phyloP scores from a whole-genome alignment of 371 early-diverging fungal genomes.

The Mucor lusitanicus region DNA sequence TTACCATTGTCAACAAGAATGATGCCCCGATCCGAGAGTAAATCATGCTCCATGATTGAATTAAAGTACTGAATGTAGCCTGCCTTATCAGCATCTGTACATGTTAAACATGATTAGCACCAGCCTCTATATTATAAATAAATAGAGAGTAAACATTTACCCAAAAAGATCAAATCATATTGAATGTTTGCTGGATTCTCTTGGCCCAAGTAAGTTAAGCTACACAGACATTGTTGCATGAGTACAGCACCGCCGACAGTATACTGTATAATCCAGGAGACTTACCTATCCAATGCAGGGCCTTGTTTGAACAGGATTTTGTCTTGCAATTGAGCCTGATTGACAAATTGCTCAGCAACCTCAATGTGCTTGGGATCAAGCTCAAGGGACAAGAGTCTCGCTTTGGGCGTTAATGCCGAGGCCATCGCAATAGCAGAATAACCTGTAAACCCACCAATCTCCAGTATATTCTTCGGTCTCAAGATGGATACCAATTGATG shows the following conservation, averaged over 20 bases:
- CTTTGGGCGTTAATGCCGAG: slow-evolving; percentile 40
- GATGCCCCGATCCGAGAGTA: slow-evolving; percentile 52
- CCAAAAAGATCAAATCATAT: slow-evolving; percentile 61
- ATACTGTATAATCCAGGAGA: no score
- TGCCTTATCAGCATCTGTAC: slow-evolving; percentile 65
- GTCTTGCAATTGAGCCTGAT: slow-evolving; percentile 16
- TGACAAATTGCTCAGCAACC: slow-evolving; percentile 43
- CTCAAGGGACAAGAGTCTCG: slow-evolving; percentile 50
- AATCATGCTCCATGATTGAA: slow-evolving; percentile 46
- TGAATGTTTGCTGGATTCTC: not conserved
- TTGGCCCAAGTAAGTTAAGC: not conserved
- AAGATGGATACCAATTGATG: slow-evolving; percentile 39
- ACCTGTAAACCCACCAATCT: slow-evolving; percentile 68
- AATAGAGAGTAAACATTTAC: slow-evolving; percentile 26
- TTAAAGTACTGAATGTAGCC: slow-evolving; percentile 58
- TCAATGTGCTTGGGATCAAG: slow-evolving; percentile 36
- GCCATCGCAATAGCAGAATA: slow-evolving; percentile 64
- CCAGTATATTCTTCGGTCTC: slow-evolving; percentile 43
- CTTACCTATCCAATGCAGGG: slow-evolving; percentile 34
- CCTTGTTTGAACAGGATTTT: slow-evolving; percentile 28
- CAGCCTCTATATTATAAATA: not conserved
- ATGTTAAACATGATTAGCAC: no score
- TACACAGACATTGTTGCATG: no score
- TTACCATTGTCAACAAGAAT: slow-evolving; percentile 64
- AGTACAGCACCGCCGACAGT: no score